Percentiles rank a stretch among this genome's conserved stretches.
Conservation (phyloP, 371 early-diverging fungal species). For the Dinochytrium kinnereticum region DNA sequence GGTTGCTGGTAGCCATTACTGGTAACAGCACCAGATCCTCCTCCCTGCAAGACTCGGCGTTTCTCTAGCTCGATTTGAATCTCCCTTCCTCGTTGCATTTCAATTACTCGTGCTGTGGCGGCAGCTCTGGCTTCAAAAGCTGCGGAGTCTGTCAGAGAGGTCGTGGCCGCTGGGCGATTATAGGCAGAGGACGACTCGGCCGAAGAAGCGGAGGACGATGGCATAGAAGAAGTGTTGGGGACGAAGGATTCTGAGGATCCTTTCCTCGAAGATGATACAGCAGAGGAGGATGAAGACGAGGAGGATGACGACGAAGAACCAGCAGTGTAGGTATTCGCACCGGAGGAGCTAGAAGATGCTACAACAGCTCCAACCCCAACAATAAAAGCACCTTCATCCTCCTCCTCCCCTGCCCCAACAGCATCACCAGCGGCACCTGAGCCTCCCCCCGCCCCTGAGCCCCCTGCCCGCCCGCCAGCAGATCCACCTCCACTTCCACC, state of each 20-base stretch:
- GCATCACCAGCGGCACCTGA: too few species aligned
- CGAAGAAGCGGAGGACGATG: neutral
- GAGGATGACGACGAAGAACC: neutral
- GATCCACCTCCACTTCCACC: too few species aligned
- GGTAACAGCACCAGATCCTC: neutral
- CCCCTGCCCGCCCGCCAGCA: too few species aligned
- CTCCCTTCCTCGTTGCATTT: neutral
- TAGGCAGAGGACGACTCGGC: too few species aligned
- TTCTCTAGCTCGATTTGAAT: neutral
- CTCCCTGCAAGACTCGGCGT: neutral
- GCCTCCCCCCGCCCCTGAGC: too few species aligned
- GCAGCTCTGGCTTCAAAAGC: neutral
- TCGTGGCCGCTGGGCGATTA: neutral
- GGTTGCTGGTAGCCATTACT: neutral
- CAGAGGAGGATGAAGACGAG: neutral
- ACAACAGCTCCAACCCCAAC: neutral
- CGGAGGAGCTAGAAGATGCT: neutral
- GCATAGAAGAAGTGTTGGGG: neutral
- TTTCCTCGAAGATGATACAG: neutral
- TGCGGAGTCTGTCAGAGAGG: neutral
- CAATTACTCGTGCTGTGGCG: neutral
- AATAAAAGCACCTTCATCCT: neutral
- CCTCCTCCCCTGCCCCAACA: neutral
- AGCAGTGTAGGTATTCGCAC: neutral
- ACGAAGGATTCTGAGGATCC: neutral